Base-by-base conservation (phyloP, 208 protist species). In the Naegleria gruberi region DNA sequence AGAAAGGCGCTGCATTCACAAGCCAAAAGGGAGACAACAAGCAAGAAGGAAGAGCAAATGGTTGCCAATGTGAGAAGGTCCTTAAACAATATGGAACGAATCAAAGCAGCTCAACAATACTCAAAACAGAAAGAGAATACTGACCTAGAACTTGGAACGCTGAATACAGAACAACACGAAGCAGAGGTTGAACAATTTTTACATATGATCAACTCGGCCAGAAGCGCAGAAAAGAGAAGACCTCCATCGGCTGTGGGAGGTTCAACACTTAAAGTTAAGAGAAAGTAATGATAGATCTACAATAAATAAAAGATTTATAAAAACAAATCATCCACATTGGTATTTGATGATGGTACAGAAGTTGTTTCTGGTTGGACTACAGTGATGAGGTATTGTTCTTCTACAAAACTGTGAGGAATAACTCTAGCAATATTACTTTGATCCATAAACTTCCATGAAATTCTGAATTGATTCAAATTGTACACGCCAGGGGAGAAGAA, bases 401-500 rank as follows among this genome's bases (percentile, higher is more conserved):
- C 65, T 8, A 37, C n/a, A 77, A 77, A 77, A 26, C 30, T 37
- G 26, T 77, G 65, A 37, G 65, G 65, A 12, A 77, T 77, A 6
- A 77, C 30, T 77, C 65, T 77, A 37, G 65, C 17, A 77, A 77
- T 77, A 77, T 26, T 26, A 37, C 26, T 37, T n/a, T n/a, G n/a
- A 77, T 77, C 65, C 30, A 37, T 37, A 37, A 37, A 37, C 26
- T 45, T 87, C 83, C 83, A 87, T 23, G 41, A 37, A 30, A 87
- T 34, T 41, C 44, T 87, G 30, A 87, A 87, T 34, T 87, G 83
- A 19, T 87, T 87, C 41, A 87, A 37, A n/a, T 87, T 87, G 43
- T 55, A 87, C 6, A 42, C 7, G 40, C 83, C 83, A 41, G 83
- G 83, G 6, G 43, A 46, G n/a, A 87, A 87, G 83, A 87, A 87